Base-by-base conservation (phyloP, 2,329 filamentous ascomycete genomes). In the Sporothrix inflata region DNA sequence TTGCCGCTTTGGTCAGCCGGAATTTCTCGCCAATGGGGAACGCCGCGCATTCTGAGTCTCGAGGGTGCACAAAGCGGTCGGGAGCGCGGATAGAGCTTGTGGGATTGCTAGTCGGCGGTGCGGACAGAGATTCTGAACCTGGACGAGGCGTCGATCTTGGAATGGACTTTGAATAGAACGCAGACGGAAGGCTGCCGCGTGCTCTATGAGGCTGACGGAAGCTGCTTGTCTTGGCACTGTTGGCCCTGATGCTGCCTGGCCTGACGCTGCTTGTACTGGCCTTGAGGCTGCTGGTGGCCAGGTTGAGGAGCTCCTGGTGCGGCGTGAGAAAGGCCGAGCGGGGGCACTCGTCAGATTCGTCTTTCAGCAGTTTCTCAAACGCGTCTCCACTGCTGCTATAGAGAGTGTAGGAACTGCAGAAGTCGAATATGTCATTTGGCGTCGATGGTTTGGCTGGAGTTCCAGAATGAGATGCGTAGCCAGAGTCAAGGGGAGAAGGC, bases 41-140 rank as follows among this genome's bases (percentile, higher is more conserved):
- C 0, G 74, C 73, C 16, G 76, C 5, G 19, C 24, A 7, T 12
- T 27, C 27, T 0, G 60, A 74, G 47, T 83, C 79, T 73, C 85
- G 80, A 9, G 78, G 78, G 14, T 87, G 84, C 4, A 89, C 80
- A 74, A 88, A 89, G 63, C 87, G 84, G 75, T 89, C 86, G 3
- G 82, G 79, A 5, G 73, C 73, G 9, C 76, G 77, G 12, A 79
- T 45, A 8, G 76, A 77, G 14, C 61, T 51, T 21, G 14, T 55
- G 4, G 71, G 69, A 3, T 73, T 72, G 14, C 47, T 3, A 1
- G 27, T 51, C 63, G 65, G 27, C 49, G 40, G 4, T n/a, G 63
- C 2, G 73, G 74, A 74, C 27, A 75, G 73, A 12, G 73, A 74
- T 24, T 79, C 78, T 30, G 79, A 79, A 45, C 74, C n/a, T 4